Conservation (phyloP, 768 basidiomycete genomes). For the Psilocybe tampanensis region DNA sequence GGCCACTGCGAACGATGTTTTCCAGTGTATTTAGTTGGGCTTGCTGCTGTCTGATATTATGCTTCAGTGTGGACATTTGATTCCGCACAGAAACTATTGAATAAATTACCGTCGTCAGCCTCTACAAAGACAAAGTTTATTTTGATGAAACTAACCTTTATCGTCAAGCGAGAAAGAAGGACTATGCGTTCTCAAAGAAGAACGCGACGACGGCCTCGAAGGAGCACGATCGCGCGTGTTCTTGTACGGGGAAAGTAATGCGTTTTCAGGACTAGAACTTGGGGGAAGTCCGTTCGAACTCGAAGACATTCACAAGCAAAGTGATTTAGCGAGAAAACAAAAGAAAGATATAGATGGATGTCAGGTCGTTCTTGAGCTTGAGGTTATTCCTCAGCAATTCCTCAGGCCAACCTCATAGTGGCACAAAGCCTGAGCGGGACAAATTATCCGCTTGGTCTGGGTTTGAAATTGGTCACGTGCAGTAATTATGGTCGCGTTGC, state of each 20-base stretch:
- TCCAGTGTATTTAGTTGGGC: constrained; percentile 76
- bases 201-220: constrained; percentile 47
- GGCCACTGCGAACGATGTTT: constrained; percentile 65
- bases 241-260: constrained; percentile 32
- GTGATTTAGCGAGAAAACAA: not conserved
- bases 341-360: not conserved
- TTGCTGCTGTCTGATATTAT: constrained; percentile 83
- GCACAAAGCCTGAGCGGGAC: not conserved
- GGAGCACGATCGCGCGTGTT: constrained; percentile 34
- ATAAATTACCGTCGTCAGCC: constrained; percentile 7
- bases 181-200: constrained; percentile 51
- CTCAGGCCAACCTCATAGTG: not conserved
- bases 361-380: too few relatives aligned
- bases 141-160: constrained; percentile 52
- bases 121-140: constrained; percentile 1
- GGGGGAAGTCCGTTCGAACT: constrained; percentile 7
- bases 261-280: constrained; percentile 14
- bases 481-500: constrained; percentile 11
- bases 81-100: constrained; percentile 71
- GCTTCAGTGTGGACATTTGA: constrained; percentile 81
- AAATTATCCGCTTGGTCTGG: not conserved
- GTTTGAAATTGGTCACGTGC: constrained; percentile 13
- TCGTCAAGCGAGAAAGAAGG: constrained; percentile 62
- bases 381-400: not conserved
- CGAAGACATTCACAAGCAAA: constrained; percentile 20